Base-by-base conservation (phyloP, 2,329 filamentous ascomycete species). In the Hypomyces rosellus region DNA sequence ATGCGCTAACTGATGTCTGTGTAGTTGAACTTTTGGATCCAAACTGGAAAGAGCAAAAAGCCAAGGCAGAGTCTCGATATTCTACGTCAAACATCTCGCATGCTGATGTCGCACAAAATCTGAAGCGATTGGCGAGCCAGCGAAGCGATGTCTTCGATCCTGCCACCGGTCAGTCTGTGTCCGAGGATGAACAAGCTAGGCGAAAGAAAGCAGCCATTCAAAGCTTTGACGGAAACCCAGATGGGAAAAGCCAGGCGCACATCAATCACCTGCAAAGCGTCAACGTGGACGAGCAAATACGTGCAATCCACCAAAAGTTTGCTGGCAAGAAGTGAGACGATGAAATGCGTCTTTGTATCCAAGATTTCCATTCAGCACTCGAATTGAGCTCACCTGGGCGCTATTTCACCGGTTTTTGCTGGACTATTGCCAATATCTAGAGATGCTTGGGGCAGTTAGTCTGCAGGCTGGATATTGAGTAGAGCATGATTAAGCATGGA, bases 31-130 rank as follows among this genome's bases (percentile, higher is more conserved):
- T 96, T 43, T 80, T 96, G 52, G 92, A 97, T 65, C 92, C 92
- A 1, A 82, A 87, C 52, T 97, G 92, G 91, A 95, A 95, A 66
- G 91, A 96, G 65, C 91, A 97, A 66, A 89, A 90, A 59, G 87
- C 88, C 51, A 95, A 95, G 66, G 84, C 88, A 14, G 89, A 96
- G 42, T 83, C 87, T 12, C 85, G 92, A 55, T 89, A 86, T 56
- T 82, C 88, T 1, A 91, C 88, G 0, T 95, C 90, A 9, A 96
- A 95, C 61, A 72, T 96, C 9, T 88, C 86, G 1, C 92, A 89
- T 3, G 82, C 80, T 34, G 92, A 97, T 59, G 89, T 95, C 42
- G 91, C 90, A 46, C 91, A 89, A 66, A 96, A 97, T 65, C 79
- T 97, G 55, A 97, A 97, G 74, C 85, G 92, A n/a, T 76, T 97